Percentiles rank a stretch among this genome's conserved stretches.
Conservation (phyloP, 495 filamentous ascomycete species). For the Neurospora sp. region DNA sequence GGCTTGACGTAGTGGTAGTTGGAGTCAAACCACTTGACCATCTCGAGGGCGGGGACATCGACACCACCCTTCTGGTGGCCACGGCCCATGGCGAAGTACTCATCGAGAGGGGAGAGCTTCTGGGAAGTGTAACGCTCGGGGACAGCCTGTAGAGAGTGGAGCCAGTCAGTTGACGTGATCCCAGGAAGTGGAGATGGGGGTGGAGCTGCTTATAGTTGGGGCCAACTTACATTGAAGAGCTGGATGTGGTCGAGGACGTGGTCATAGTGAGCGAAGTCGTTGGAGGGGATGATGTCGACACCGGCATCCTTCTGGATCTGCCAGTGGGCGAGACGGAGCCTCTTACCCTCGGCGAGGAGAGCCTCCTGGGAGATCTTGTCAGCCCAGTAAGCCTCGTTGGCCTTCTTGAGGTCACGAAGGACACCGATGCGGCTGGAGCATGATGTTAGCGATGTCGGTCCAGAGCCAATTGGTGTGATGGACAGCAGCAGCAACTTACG, state of each 20-base stretch:
- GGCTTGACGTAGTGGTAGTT: constrained; percentile 99
- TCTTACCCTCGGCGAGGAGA: constrained; percentile 87
- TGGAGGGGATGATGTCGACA: constrained; percentile 94
- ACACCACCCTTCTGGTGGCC: constrained; percentile 88
- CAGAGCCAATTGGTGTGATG: constrained; percentile 27
- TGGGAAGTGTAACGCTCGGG: constrained; percentile 85
- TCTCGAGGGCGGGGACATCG: constrained; percentile 91
- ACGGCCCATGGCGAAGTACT: constrained; percentile 99
- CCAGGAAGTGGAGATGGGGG: not conserved
- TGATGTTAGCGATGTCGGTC: constrained; percentile 44
- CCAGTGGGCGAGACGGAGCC: constrained; percentile 93
- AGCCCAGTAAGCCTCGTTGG: constrained; percentile 94
- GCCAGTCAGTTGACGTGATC: not conserved
- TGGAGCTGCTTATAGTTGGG: not conserved
- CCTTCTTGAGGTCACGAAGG: constrained; percentile 99
- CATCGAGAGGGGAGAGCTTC: constrained; percentile 77
- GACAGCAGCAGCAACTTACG: constrained; percentile 15
- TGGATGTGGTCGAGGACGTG: constrained; percentile 98
- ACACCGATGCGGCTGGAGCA: constrained; percentile 69
- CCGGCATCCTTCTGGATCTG: constrained; percentile 98
- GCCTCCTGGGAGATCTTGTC: constrained; percentile 84
- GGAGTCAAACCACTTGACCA: constrained; percentile 99
- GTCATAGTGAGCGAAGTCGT: constrained; percentile 98
- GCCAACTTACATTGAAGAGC: constrained; percentile 75
- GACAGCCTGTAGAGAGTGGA: constrained; percentile 46